Base-by-base conservation (phyloP, 2,329 filamentous ascomycete species). In the Epichloe bromicola region DNA sequence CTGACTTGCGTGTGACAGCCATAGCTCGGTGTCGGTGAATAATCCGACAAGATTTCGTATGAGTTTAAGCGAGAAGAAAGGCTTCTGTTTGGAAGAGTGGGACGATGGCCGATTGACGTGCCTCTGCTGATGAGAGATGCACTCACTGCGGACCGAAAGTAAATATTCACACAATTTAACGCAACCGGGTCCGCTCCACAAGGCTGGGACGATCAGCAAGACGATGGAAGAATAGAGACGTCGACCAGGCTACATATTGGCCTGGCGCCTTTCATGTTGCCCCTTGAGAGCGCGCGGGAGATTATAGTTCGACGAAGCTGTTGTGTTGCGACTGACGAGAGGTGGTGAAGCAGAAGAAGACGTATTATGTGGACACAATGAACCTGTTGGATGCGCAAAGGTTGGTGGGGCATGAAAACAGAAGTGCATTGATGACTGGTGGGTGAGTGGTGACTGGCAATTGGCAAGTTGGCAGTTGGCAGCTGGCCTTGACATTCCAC, bases 1-100 rank as follows among this genome's bases (percentile, higher is more conserved):
- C 20, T 42, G 46, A 46, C 8, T 39, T 61, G 54, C 62, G 58
- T 37, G 60, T 65, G 36, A 59, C 56, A 39, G 61, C 60, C 64
- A 66, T 66, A 23, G 34, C 12, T 33, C 33, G 12, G 33, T 11
- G 10, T 37, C 38, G 40, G 19, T 26, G 4, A 15, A 43, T 42
- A 11, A 17, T 15, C 15, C 17, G 11, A 7, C n/a, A 20, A 40
- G 15, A 33, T 34, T 10, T 23, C n/a, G 30, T 46, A 11, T 8
- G 26, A n/a, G 4, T 46, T 17, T 4, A 15, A 37, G 14, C 23
- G 23, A n/a, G 14, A 14, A 45, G 4, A 8, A 30, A 14, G 20
- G 6, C 14, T 12, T 20, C 20, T 30, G 26, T 10, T 26, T 3
- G 26, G 12, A 23, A 7, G 42, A 19, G 33, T 20, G 17, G 20